Evolutionary conservation across 495 filamentous ascomycete species (phyloP).

Genomic region (Aspergillus egyptiacus): DNA sequence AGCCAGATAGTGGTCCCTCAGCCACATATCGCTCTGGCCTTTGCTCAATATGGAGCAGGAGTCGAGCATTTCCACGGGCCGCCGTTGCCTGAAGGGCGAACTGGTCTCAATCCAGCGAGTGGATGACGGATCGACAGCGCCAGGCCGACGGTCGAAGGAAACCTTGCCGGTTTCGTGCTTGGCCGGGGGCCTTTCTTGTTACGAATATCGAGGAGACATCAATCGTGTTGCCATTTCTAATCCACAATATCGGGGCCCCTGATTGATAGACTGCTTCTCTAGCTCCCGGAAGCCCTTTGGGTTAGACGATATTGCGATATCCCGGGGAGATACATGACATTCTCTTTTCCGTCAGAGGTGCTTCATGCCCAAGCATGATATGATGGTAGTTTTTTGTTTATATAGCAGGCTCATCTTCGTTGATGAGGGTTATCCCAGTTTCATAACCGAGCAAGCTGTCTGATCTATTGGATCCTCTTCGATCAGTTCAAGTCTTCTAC

Average conservation of each 20-base stretch:
- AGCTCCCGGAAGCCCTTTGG: neutral
- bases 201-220: conserved; percentile 12
- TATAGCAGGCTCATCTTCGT: conserved; percentile 5
- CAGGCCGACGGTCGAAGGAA: neutral
- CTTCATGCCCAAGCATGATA: neutral
- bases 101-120: neutral
- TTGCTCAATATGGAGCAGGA: neutral
- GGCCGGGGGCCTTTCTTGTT: conserved; percentile 6
- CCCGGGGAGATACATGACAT: conserved; percentile 14
- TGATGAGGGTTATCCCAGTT: neutral
- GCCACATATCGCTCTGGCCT: no score
- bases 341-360: conserved; percentile 8
- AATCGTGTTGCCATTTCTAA: conserved; percentile 13
- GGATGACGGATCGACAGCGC: neutral
- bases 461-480: neutral
- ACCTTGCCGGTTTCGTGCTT: conserved; percentile 1
- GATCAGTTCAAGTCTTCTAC: neutral
- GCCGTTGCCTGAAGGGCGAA: conserved; percentile 3
- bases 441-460: conserved; percentile 6
- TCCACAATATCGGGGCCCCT: neutral
- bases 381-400: conserved; percentile 1
- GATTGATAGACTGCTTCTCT: conserved; percentile 7
- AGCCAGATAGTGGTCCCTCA: conserved; percentile 1
- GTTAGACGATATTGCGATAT: conserved; percentile 4
- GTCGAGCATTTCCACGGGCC: neutral